Evolutionary conservation across 768 basidiomycete species (phyloP).

Genomic region (Termitomyces eurrhizus): DNA sequence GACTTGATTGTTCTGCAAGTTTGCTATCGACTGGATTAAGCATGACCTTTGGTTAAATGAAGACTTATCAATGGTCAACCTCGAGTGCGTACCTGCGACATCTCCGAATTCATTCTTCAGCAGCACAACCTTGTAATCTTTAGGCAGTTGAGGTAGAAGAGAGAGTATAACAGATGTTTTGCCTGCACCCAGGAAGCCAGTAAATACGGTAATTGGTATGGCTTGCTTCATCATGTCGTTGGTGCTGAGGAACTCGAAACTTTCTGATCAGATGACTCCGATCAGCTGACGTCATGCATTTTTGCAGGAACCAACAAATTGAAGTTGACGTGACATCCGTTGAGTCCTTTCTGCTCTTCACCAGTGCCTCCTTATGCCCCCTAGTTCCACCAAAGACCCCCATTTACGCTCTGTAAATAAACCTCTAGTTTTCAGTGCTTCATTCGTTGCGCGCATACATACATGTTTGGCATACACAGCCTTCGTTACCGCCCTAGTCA

Average conservation of each 20-base stretch:
- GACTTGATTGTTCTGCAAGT: conserved; percentile 77
- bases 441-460: conserved; percentile 58
- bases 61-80: neutral
- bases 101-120: conserved; percentile 98
- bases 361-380: conserved; percentile 3
- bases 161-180: conserved; percentile 82
- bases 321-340: neutral
- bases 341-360: neutral
- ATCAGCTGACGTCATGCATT: conserved; percentile 9
- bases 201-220: conserved; percentile 92
- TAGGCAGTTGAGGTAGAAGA: conserved; percentile 75
- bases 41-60: neutral
- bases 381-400: conserved; percentile 2
- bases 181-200: conserved; percentile 87
- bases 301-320: no score
- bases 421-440: conserved; percentile 37
- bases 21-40: conserved; percentile 77
- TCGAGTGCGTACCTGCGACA: conserved; percentile 59
- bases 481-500: conserved; percentile 57
- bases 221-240: neutral
- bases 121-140: conserved; percentile 84
- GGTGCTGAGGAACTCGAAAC: neutral
- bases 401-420: neutral
- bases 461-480: conserved; percentile 63
- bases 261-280: neutral